A percentile compares a stretch with the other conserved stretches of the same genome.
Evolutionary conservation across 2,329 filamentous ascomycete genomes (phyloP).

Genomic region (Beauveria australis): DNA sequence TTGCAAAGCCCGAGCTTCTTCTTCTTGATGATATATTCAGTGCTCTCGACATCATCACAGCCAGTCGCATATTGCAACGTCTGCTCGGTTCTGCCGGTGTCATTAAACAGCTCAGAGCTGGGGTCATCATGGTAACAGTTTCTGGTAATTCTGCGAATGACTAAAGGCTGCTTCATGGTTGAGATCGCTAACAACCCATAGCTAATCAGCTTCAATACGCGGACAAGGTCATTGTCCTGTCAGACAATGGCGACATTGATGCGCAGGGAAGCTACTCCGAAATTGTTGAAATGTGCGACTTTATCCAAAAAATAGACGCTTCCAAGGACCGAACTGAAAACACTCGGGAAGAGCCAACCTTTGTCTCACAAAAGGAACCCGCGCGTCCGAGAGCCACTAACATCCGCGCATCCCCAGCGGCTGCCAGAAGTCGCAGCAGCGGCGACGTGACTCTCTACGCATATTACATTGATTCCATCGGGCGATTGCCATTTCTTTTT

Average conservation of each 20-base stretch:
- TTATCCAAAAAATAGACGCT: constrained; percentile 13
- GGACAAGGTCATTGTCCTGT: neutral
- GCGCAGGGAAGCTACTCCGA: constrained; percentile 32
- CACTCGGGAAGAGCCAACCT: neutral
- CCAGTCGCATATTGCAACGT: constrained; percentile 28
- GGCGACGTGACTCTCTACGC: neutral
- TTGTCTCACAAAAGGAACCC: neutral
- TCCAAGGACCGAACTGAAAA: neutral
- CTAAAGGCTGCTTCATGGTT: neutral
- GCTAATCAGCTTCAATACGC: neutral
- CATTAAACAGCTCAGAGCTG: constrained; percentile 18
- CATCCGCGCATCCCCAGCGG: neutral
- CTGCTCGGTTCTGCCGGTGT: constrained; percentile 30
- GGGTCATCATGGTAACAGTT: neutral
- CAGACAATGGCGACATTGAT: constrained; percentile 24
- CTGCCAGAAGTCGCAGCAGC: constrained; percentile 1
- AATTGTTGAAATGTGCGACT: constrained; percentile 18
- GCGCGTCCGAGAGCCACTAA: neutral
- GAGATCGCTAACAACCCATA: neutral
- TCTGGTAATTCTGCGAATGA: neutral
- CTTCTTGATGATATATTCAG: constrained; percentile 23
- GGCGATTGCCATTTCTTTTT: neutral
- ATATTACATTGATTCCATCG: constrained; percentile 3
- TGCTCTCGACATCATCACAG: constrained; percentile 30
- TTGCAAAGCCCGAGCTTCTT: neutral